A percentile compares a stretch with the other conserved stretches of the same genome.
Evolutionary conservation across 768 basidiomycete species (phyloP).

Genomic region (Tricholoma bakamatsutake): DNA sequence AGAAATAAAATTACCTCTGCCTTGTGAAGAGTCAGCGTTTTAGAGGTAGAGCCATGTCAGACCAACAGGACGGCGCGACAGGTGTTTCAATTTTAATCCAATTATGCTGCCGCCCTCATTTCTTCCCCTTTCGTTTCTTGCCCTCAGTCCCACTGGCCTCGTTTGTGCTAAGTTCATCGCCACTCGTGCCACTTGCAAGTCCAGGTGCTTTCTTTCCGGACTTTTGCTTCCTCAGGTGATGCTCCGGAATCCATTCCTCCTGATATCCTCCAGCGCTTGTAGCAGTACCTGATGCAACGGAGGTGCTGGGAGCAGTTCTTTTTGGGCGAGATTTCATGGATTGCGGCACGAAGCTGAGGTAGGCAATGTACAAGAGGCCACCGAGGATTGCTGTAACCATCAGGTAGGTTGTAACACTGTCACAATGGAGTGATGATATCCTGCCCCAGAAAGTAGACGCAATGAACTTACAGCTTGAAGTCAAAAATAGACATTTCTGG

Average conservation of each 20-base stretch:
- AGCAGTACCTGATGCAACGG: conserved; percentile 52
- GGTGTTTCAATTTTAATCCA: conserved; percentile 7
- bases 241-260: conserved; percentile 92
- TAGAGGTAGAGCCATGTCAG: no score
- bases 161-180: conserved; percentile 60
- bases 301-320: conserved; percentile 34
- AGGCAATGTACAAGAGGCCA: conserved; percentile 59
- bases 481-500: conserved; percentile 75
- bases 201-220: conserved; percentile 32
- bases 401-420: conserved; percentile 62
- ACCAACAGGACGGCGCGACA: neutral
- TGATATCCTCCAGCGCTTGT: conserved; percentile 68
- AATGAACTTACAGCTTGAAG: conserved; percentile 59
- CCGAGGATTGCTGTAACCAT: conserved; percentile 61
- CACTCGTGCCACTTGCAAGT: conserved; percentile 42
- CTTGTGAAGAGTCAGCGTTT: no score
- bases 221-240: conserved; percentile 70
- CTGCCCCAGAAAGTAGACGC: neutral
- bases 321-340: conserved; percentile 50
- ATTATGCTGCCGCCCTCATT: conserved; percentile 19
- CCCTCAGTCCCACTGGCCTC: conserved; percentile 63
- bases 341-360: conserved; percentile 58
- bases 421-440: neutral
- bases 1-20: no score
- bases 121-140: conserved; percentile 49